Evolutionary conservation across 345 rosid species (phyloP), one percentile per base, ranked within the genome.

Genomic region (Cardamine resedifolia): DNA sequence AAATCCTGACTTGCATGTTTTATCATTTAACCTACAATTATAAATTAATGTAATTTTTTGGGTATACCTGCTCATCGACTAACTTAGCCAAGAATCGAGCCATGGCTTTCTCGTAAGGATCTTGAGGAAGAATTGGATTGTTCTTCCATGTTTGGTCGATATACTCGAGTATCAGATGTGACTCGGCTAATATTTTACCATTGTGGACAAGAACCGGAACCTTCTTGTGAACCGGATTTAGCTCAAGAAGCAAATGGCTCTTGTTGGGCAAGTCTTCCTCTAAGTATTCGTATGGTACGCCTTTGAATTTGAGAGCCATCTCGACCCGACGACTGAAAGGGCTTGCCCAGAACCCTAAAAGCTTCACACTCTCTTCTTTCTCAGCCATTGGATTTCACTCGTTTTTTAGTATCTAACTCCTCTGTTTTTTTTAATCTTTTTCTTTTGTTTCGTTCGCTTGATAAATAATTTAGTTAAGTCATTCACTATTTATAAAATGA

Each of bases 51-150:
- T 34, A 10, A 34, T 10, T 34, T 34, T 0, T 38, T 38, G 43
- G n/a, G 12, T 23, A 33, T 59, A 72, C 69, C 55, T 61, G 53
- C 3, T 78, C 75, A 38, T 80, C 86, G 1, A 73, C 57, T 68
- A 74, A 55, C n/a, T 71, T 73, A 4, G 80, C 80, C 85, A 79
- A 84, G 39, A 84, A 84, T 4, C 74, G 65, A 80, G 82, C 83
- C 51, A 28, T 30, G 65, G 85, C 81, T 70, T 73, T 73, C 14
- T 74, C 78, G 30, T 76, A 65, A 27, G 84, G 82, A 64, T 82
- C 80, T 15, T 18, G 51, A 21, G 85, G 84, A 58, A n/a, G n/a
- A n/a, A n/a, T n/a, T n/a, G n/a, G n/a, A n/a, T n/a, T n/a, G n/a
- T n/a, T n/a, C n/a, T n/a, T n/a, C n/a, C n/a, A n/a, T n/a, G n/a